phyloP scores from a whole-genome alignment of 192 early-diverging fungal species.

The Gigaspora rosea region DNA sequence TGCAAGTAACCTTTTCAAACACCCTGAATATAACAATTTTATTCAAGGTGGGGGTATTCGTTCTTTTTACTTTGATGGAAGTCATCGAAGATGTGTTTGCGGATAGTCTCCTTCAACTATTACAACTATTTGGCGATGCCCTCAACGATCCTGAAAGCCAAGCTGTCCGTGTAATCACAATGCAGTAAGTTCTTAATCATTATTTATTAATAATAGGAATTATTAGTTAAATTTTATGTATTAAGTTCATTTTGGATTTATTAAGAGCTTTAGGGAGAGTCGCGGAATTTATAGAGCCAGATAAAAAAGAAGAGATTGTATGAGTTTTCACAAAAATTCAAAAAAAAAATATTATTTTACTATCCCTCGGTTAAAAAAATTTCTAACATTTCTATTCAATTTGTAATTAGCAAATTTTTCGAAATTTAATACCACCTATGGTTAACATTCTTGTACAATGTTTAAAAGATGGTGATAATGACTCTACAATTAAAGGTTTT shows the following conservation, averaged over 20 bases:
- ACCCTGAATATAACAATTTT: constrained; percentile 3
- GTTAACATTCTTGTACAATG: constrained; percentile 83
- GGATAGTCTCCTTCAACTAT: constrained; percentile 63
- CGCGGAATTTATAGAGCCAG: constrained; percentile 77
- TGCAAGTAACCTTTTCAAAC: neutral
- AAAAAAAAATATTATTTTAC: neutral
- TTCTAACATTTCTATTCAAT: neutral
- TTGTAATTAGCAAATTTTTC: constrained; percentile 57
- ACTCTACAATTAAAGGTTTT: constrained; percentile 75
- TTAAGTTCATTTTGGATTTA: neutral
- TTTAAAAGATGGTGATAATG: constrained; percentile 72
- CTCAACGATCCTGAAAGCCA: constrained; percentile 84
- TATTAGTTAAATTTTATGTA: neutral
- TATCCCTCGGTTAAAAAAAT: neutral
- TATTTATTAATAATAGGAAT: neutral
- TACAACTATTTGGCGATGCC: constrained; percentile 72
- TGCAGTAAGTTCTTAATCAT: constrained; percentile 51
- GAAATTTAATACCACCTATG: constrained; percentile 79
- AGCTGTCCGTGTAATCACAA: constrained; percentile 75
- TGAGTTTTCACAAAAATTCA: too few species aligned
- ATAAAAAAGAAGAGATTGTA: constrained; percentile 67
- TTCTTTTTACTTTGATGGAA: constrained; percentile 87
- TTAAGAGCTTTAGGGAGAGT: constrained; percentile 71
- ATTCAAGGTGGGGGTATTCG: constrained; percentile 74
- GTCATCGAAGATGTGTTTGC: constrained; percentile 67